phyloP scores from a whole-genome alignment of 2,329 filamentous ascomycete species.

The Arachnomyces sp. region DNA sequence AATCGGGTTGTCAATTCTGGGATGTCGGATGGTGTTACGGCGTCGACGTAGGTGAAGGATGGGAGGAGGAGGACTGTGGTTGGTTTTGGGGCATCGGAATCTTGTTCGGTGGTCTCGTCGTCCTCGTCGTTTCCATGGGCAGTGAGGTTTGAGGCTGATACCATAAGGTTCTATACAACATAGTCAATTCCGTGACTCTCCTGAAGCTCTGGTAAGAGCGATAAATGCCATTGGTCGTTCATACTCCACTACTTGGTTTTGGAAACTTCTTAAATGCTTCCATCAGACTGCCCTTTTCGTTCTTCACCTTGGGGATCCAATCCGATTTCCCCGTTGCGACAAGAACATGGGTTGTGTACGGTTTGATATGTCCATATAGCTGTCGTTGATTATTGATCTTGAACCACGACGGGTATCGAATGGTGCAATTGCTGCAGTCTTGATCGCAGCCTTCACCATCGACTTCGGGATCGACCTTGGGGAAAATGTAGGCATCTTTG shows the following conservation, averaged over 20 bases:
- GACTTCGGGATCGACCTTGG: conserved; percentile 24
- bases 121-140: conserved; percentile 10
- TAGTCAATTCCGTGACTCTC: background rate
- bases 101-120: conserved; percentile 4
- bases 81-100: conserved; percentile 27
- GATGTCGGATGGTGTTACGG: conserved; percentile 60
- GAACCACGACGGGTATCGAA: conserved; percentile 27
- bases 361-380: conserved; percentile 31
- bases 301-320: conserved; percentile 29
- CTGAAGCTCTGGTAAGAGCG: background rate
- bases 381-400: conserved; percentile 24
- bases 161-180: conserved; percentile 23
- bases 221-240: too few species aligned
- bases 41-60: conserved; percentile 70
- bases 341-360: conserved; percentile 28
- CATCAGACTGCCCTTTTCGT: conserved; percentile 46
- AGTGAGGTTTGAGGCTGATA: conserved; percentile 30
- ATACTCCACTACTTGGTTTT: conserved; percentile 61
- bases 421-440: conserved; percentile 32
- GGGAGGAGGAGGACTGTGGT: conserved; percentile 75
- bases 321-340: conserved; percentile 33
- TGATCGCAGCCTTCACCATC: conserved; percentile 29
- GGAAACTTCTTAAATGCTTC: conserved; percentile 40
- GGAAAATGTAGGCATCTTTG: conserved; percentile 26
- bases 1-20: conserved; percentile 59